Conservation (phyloP, 495 filamentous ascomycete genomes). For the Xanthoparmelia taractica region DNA sequence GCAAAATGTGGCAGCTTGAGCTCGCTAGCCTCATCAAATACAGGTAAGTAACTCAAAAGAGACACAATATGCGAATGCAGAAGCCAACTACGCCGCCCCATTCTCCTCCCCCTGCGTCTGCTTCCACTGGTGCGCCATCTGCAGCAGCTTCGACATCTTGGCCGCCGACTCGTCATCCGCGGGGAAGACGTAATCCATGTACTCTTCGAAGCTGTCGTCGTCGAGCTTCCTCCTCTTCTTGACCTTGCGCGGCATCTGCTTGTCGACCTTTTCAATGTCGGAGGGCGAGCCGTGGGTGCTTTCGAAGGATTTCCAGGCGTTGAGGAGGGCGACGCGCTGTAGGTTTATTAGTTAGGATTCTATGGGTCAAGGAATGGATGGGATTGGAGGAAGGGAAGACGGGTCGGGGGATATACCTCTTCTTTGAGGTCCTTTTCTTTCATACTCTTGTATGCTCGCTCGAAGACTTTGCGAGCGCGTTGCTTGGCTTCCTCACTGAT, state of each 20-base stretch:
- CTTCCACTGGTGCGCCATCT: conserved; percentile 87
- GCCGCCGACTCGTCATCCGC: conserved; percentile 86
- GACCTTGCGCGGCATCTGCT: conserved; percentile 85
- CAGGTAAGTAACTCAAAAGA: too few relatives aligned
- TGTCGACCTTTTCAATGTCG: conserved; percentile 77
- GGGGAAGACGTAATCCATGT: conserved; percentile 95
- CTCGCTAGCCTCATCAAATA: not conserved
- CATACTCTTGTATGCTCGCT: conserved; percentile 78
- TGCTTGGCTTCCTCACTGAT: conserved; percentile 77
- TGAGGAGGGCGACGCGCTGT: conserved; percentile 71
- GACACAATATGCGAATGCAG: not conserved
- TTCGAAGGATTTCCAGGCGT: conserved; percentile 89
- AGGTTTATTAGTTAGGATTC: conserved; percentile 28
- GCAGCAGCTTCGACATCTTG: conserved; percentile 73
- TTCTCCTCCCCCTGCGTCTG: conserved; percentile 41
- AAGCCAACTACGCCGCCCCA: conserved; percentile 10
- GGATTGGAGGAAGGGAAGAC: not conserved
- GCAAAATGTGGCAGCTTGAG: not conserved
- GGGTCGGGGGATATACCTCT: conserved; percentile 47
- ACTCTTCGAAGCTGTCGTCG: conserved; percentile 95
- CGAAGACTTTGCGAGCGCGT: conserved; percentile 75
- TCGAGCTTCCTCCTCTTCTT: conserved; percentile 93
- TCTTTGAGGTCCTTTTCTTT: conserved; percentile 91
- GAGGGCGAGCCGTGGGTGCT: conserved; percentile 66
- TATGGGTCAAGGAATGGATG: not conserved